Base-by-base conservation (phyloP, 2,329 filamentous ascomycete genomes). In the Leptographium procerum region DNA sequence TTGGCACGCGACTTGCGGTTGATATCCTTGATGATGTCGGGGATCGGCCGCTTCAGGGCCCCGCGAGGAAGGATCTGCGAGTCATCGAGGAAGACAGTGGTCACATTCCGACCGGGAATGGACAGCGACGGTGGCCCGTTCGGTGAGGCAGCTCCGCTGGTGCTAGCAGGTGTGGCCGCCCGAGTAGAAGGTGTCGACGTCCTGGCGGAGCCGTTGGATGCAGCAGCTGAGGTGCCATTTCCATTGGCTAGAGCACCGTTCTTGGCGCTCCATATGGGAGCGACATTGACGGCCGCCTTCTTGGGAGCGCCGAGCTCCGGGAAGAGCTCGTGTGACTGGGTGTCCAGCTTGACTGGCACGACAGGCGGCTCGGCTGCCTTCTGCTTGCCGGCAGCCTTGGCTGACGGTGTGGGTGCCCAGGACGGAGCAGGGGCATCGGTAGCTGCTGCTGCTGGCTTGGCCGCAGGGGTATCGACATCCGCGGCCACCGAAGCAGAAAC, bases 1-100 rank as follows among this genome's bases (percentile, higher is more conserved):
- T 84, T 89, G 60, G 91, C 91, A 69, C 92, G 91, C 61, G 89
- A 95, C 69, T 87, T 89, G 73, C 87, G 89, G 75, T 95, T 96
- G 73, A 97, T 89, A 64, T 96, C 91, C 69, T 89, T 88, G 68
- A 96, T 77, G 64, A 94, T 86, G 64, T 97, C 92, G 34, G 84
- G 77, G 56, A 96, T 79, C 9, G 92, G 89, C 65, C 89, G 89
- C 78, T 88, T 95, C 67, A 96, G 77, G 70, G 95, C 85, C 60
- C 76, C 77, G 50, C 87, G 83, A 22, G 89, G 86, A 52, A 89
- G 80, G 69, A 97, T 82, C 69, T 94, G 86, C 52, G 85, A 82
- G 10, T 87, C 84, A 57, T 87, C 84, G 60, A 96, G 80, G 29
- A 83, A 80, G 63, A 95, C 83, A 45, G 82, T 81, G 71, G 95